Base-by-base conservation (phyloP, 805 yeast genomes). In the Torulaspora indica region DNA sequence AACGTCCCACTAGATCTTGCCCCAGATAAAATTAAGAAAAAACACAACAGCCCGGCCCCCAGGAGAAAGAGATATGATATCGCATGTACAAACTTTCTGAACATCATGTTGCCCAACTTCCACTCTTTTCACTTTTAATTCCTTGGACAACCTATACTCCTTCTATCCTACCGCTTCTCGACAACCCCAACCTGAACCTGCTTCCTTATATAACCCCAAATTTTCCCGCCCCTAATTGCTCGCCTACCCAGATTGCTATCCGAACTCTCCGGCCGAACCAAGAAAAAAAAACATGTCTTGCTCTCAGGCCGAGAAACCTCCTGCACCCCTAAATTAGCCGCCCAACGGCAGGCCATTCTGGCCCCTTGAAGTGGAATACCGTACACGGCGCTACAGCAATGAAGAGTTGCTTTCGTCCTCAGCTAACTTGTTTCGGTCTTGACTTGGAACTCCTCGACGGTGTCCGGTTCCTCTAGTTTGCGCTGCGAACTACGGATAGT, bases 1-100 rank as follows among this genome's bases (percentile, higher is more conserved):
- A 87, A 62, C 4, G 83, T 77, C 34, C 78, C 72, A 32, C 66
- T 57, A 12, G 73, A 64, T 14, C 78, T 70, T 10, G 72, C 72
- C 40, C 95, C 95, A 18, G 82, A 77, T 32, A 88, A 72, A 18
- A 86, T 68, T 43, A 80, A 71, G 57, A 89, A 78, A 51, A 87
- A 72, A 45, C 81, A 68, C 30, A 79, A 66, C 42, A 81, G 59
- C 23, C 72, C 64, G 8, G 84, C 74, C 48, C 76, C 77, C 61
- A 59, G 62, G 57, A 61, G 63, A 47, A 65, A 71, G 46, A 62
- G 55, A 36, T 64, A 59, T 35, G 64, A 68, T 34, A 61, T 42
- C 34, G 47, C 43, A 48, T 60, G 52, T 45, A 59, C 59, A 37
- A 58, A 49, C 63, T 54, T 59, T 56, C 57, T 59, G 18, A 53